These are phyloP conservation scores for Spirogloea muscicola DNA, from an alignment of 139 green algal genomes.

Conservation along the genomic window DNA sequence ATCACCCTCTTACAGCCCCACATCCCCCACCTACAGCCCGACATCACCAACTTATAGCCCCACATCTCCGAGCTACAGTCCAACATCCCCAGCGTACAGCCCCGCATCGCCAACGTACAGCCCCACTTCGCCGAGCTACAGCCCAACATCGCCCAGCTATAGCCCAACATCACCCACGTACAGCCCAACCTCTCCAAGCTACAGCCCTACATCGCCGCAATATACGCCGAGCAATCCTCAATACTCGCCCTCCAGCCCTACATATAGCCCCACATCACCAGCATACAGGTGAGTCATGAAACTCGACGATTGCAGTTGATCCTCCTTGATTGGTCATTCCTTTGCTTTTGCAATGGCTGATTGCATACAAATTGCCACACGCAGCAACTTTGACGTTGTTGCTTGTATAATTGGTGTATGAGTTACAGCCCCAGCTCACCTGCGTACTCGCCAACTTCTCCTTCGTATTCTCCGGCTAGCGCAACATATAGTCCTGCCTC, in stretches of 20 bases:
- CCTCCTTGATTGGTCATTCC: constrained; percentile 60
- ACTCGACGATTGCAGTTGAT: too few species aligned
- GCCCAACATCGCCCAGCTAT: constrained; percentile 64
- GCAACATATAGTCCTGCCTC: constrained; percentile 59
- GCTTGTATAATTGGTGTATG: too few species aligned
- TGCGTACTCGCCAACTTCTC: constrained; percentile 64
- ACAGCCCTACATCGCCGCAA: constrained; percentile 5
- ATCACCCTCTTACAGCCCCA: constrained; percentile 44
- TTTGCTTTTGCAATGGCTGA: too few species aligned
- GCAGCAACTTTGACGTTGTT: constrained; percentile 55
- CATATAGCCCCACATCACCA: constrained; percentile 56
- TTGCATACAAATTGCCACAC: too few species aligned
- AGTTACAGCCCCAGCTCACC: constrained; percentile 61
- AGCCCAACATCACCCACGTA: constrained; percentile 56
- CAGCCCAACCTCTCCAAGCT: constrained; percentile 37
- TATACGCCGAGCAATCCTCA: constrained; percentile 49
- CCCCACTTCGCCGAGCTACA: constrained; percentile 62
- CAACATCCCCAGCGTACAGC: constrained; percentile 56
- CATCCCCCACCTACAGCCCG: constrained; percentile 58
- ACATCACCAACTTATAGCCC: constrained; percentile 56
- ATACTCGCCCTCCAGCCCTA: constrained; percentile 45
- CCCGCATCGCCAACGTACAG: constrained; percentile 68
- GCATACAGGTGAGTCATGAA: constrained; percentile 59
- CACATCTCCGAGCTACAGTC: constrained; percentile 57
- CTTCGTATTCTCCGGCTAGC: constrained; percentile 61